Percentiles rank a stretch among this genome's conserved stretches.
These are phyloP conservation scores for Cutaneotrichosporon sp. DNA, from an alignment of 1,284 basidiomycete species.

Conservation along the genomic window DNA sequence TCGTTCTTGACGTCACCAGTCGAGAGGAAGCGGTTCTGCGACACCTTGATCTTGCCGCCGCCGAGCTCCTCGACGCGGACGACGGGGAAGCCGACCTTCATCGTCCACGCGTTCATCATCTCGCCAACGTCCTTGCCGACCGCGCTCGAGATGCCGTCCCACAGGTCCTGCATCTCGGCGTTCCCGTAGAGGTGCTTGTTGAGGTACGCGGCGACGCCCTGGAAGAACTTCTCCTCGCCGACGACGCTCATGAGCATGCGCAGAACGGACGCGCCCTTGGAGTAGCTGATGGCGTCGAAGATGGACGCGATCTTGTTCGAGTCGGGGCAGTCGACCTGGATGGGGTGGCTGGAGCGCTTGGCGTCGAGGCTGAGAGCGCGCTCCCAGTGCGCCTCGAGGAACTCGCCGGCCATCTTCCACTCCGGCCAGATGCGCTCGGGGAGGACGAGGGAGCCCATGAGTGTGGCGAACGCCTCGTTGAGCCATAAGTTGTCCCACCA, in stretches of 20 bases:
- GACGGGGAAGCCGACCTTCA: slow-evolving; percentile 85
- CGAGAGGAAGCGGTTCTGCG: slow-evolving; percentile 91
- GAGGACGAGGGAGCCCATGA: slow-evolving; percentile 86
- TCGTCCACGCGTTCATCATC: slow-evolving; percentile 92
- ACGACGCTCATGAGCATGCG: slow-evolving; percentile 90
- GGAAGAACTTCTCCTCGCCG: slow-evolving; percentile 83
- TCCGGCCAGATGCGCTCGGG: slow-evolving; percentile 65
- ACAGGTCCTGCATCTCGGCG: slow-evolving; percentile 82
- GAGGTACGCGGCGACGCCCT: slow-evolving; percentile 87
- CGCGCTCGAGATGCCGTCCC: slow-evolving; percentile 80
- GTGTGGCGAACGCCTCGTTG: slow-evolving; percentile 76
- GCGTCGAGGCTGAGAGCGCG: slow-evolving; percentile 78
- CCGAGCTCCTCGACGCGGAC: slow-evolving; percentile 77
- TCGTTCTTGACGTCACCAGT: slow-evolving; percentile 74
- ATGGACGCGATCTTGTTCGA: slow-evolving; percentile 86
- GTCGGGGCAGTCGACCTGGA: slow-evolving; percentile 89
- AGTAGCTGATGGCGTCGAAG: slow-evolving; percentile 81
- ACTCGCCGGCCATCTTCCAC: slow-evolving; percentile 59
- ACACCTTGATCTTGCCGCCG: slow-evolving; percentile 66
- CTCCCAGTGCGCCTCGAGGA: slow-evolving; percentile 59
- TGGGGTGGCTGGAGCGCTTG: slow-evolving; percentile 89
- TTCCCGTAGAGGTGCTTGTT: slow-evolving; percentile 84
- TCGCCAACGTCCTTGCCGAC: slow-evolving; percentile 74
- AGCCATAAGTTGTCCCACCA: slow-evolving; percentile 89
- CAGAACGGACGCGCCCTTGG: slow-evolving; percentile 81